Percentiles rank a stretch among this genome's conserved stretches.
phyloP scores from a whole-genome alignment of 176 grass and related monocot genomes.

The Avena eriantha region DNA sequence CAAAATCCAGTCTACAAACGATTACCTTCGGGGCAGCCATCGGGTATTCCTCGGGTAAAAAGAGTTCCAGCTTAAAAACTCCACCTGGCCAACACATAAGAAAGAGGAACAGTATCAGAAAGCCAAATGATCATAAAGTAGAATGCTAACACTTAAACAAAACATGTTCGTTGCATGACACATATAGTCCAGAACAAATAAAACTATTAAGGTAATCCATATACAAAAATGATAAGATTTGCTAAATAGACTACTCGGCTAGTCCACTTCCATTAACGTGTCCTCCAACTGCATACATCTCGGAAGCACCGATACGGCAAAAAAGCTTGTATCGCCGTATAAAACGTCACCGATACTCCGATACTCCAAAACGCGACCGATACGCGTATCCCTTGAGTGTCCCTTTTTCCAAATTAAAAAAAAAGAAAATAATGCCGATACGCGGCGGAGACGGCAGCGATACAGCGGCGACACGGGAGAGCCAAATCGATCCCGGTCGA shows the following conservation, averaged over 20 bases:
- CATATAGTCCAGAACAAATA: conserved; percentile 7
- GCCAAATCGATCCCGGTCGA: too few relatives aligned
- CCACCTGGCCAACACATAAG: conserved; percentile 60
- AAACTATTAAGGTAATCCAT: not conserved
- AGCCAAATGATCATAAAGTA: conserved; percentile 7
- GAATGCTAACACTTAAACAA: conserved; percentile 32
- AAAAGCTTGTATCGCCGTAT: too few relatives aligned
- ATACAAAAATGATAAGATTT: conserved; percentile 2
- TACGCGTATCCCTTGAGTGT: too few relatives aligned
- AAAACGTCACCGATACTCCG: too few relatives aligned
- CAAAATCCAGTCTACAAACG: conserved; percentile 4
- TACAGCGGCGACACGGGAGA: too few relatives aligned
- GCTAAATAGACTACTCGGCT: not conserved
- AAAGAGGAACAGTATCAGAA: conserved; percentile 28
- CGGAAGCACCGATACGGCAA: too few relatives aligned
- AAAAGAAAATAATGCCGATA: too few relatives aligned
- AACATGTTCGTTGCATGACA: not conserved
- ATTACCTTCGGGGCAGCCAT: conserved; percentile 96
- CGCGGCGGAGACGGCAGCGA: too few relatives aligned
- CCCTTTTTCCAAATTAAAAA: too few relatives aligned
- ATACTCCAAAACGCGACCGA: too few relatives aligned
- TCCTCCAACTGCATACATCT: too few relatives aligned
- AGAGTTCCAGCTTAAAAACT: conserved; percentile 97
- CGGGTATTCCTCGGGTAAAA: conserved; percentile 99
- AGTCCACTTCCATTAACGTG: not conserved